Evolutionary conservation across 1,284 basidiomycete species (phyloP).

Genomic region (Caloboletus firmus): DNA sequence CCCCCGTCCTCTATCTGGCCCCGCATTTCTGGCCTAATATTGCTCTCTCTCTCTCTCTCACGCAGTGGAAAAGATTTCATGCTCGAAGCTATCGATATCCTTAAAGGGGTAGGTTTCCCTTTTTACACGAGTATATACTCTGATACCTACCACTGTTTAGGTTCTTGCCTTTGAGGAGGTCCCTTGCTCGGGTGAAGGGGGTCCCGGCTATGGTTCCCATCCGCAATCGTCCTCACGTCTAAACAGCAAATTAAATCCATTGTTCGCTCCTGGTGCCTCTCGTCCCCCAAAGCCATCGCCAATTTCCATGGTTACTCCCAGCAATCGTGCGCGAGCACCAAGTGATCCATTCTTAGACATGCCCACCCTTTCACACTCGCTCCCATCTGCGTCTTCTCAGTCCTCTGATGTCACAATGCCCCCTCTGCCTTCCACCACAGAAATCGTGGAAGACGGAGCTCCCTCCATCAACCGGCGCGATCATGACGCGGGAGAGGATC

Average conservation of each 20-base stretch:
- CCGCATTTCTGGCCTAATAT: slow-evolving; percentile 13
- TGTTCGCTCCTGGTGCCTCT: slow-evolving; percentile 39
- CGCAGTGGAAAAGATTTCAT: slow-evolving; percentile 80
- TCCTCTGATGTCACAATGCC: slow-evolving; percentile 48
- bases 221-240: slow-evolving; percentile 46
- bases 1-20: slow-evolving; percentile 6
- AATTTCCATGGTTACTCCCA: slow-evolving; percentile 43
- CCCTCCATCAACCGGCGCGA: slow-evolving; percentile 36
- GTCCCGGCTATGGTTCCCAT: slow-evolving; percentile 36
- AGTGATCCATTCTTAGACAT: slow-evolving; percentile 80
- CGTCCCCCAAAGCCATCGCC: slow-evolving; percentile 38
- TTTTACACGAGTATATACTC: slow-evolving; percentile 15
- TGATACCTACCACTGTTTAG: slow-evolving; percentile 33
- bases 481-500: slow-evolving; percentile 38
- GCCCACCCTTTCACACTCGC: slow-evolving; percentile 52
- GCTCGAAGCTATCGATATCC: slow-evolving; percentile 75
- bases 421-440: slow-evolving; percentile 31
- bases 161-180: slow-evolving; percentile 68
- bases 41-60: slow-evolving; percentile 15
- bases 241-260: slow-evolving; percentile 56
- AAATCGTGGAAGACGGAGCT: slow-evolving; percentile 42
- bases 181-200: slow-evolving; percentile 43
- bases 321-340: slow-evolving; percentile 67
- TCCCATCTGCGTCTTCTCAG: slow-evolving; percentile 50
- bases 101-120: slow-evolving; percentile 69